phyloP scores from a whole-genome alignment of 139 green algal genomes.

The Haematococcus lacustris region DNA sequence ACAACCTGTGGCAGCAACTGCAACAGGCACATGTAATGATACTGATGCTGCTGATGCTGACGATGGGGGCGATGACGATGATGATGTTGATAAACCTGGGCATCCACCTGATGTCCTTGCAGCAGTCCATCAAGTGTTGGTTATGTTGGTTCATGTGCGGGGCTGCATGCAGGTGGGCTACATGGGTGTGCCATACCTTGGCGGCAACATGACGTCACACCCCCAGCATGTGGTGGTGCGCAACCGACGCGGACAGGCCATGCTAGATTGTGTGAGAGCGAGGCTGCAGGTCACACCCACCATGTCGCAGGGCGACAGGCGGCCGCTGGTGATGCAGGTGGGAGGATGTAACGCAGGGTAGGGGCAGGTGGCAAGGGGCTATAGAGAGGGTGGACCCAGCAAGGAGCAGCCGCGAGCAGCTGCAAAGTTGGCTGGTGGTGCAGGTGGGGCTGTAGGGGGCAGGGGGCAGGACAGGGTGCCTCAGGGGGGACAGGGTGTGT shows the following conservation, averaged over 20 bases:
- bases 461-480: neutral
- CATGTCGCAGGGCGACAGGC: constrained; percentile 44
- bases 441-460: neutral
- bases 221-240: constrained; percentile 88
- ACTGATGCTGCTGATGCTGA: too few species aligned
- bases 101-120: too few species aligned
- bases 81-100: too few species aligned
- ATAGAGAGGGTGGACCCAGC: too few species aligned
- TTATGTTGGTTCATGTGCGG: too few species aligned
- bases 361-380: too few species aligned
- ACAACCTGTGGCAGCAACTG: too few species aligned
- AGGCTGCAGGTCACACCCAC: constrained; percentile 39
- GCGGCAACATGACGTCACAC: constrained; percentile 76
- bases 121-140: too few species aligned
- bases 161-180: constrained; percentile 93
- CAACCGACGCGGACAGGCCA: constrained; percentile 71
- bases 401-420: too few species aligned
- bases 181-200: constrained; percentile 86
- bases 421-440: too few species aligned
- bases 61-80: too few species aligned
- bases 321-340: constrained; percentile 74
- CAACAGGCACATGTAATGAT: too few species aligned
- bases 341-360: neutral
- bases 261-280: constrained; percentile 62
- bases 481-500: neutral